Conservation (phyloP, 2,329 filamentous ascomycete genomes). For the Dothidotthia symphoricarpi region DNA sequence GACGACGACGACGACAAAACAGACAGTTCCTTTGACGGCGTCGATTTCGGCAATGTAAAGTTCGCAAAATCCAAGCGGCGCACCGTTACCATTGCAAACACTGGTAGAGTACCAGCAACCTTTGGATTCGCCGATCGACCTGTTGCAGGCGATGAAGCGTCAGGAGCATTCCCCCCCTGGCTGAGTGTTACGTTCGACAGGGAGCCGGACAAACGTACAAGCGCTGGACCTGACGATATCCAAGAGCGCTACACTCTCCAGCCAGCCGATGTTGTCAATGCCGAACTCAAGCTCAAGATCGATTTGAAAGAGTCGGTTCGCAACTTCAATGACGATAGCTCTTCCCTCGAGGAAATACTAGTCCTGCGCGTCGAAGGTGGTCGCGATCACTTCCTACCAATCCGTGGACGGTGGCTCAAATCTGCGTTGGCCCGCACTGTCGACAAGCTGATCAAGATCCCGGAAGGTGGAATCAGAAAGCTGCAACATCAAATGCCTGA, state of each 20-base stretch:
- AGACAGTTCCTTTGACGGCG: slow-evolving; percentile 51
- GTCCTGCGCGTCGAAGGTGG: slow-evolving; percentile 81
- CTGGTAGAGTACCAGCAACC: slow-evolving; percentile 74
- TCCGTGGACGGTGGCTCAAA: slow-evolving; percentile 74
- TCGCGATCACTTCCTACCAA: slow-evolving; percentile 85
- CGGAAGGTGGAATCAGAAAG: slow-evolving; percentile 73
- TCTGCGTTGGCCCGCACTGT: slow-evolving; percentile 82
- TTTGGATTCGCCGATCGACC: slow-evolving; percentile 78
- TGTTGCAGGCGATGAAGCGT: slow-evolving; percentile 45
- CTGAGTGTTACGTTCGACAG: slow-evolving; percentile 65
- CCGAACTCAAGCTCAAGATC: slow-evolving; percentile 67
- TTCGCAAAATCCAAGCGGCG: slow-evolving; percentile 66
- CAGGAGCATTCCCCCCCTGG: slow-evolving; percentile 61
- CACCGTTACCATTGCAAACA: slow-evolving; percentile 85
- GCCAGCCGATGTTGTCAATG: slow-evolving; percentile 77
- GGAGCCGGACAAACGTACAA: slow-evolving; percentile 44
- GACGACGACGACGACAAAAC: slow-evolving; percentile 30
- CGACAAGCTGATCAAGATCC: slow-evolving; percentile 83
- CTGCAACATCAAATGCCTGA: slow-evolving; percentile 57
- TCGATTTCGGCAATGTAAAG: slow-evolving; percentile 75
- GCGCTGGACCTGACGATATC: slow-evolving; percentile 26
- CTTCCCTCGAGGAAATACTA: slow-evolving; percentile 77
- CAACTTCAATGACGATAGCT: slow-evolving; percentile 66
- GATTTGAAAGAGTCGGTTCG: slow-evolving; percentile 63
- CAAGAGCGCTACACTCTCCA: slow-evolving; percentile 64